A percentile compares a stretch with the other conserved stretches of the same genome.
These are phyloP conservation scores for Dryas alaskensis DNA, from an alignment of 306 rosid genomes.

Conservation along the genomic window DNA sequence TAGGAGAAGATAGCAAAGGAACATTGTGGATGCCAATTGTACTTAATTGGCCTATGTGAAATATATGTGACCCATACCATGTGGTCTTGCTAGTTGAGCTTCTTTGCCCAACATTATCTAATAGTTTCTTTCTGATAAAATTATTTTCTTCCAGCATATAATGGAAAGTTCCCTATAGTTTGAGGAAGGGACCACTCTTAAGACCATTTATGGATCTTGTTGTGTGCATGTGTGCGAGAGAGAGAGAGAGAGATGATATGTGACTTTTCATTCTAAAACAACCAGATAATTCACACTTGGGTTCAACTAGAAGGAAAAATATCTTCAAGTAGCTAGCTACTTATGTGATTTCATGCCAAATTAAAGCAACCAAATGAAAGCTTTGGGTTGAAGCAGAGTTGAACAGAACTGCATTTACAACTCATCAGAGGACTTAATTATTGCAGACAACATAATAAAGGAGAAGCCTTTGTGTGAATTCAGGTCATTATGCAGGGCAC, in stretches of 20 bases:
- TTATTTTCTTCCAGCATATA: conserved; percentile 37
- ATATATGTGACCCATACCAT: conserved; percentile 36
- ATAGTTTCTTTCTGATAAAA: conserved; percentile 20
- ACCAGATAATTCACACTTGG: background rate
- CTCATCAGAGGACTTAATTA: conserved; percentile 24
- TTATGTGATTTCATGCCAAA: background rate
- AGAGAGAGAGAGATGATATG: background rate
- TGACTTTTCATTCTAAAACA: conserved; percentile 1
- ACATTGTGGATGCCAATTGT: conserved; percentile 32
- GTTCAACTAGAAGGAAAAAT: background rate
- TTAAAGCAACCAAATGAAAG: background rate
- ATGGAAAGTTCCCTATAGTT: conserved; percentile 21
- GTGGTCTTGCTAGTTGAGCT: conserved; percentile 41
- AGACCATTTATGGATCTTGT: conserved; percentile 1
- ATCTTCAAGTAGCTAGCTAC: background rate
- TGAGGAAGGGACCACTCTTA: conserved; percentile 42
- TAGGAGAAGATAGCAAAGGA: conserved; percentile 22
- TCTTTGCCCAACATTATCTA: conserved; percentile 34
- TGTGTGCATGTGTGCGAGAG: background rate
- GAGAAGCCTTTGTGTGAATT: conserved; percentile 24
- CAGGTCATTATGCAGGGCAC: conserved; percentile 47
- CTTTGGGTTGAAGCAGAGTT: background rate
- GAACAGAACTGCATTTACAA: conserved; percentile 21
- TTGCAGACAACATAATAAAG: conserved; percentile 19
- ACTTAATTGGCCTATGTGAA: conserved; percentile 28